Percentiles rank a stretch among this genome's conserved stretches.
Conservation (phyloP, 352 stramenopile genomes). For the Peronospora destructor region DNA sequence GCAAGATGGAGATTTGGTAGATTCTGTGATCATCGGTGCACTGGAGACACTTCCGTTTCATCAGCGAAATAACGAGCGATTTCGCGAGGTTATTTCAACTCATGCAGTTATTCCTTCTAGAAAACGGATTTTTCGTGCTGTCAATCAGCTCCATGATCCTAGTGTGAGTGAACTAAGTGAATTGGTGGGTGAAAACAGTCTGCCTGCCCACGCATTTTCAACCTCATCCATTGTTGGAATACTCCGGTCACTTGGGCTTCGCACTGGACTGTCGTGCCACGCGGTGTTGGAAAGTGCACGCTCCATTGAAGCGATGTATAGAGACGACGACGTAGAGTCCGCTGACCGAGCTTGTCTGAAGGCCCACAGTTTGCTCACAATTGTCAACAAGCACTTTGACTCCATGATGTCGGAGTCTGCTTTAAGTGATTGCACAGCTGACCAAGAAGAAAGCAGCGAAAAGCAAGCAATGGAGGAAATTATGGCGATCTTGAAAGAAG, state of each 20-base stretch:
- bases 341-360: slow-evolving; percentile 32
- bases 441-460: slow-evolving; percentile 9
- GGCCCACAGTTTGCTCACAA: slow-evolving; percentile 46
- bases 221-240: slow-evolving; percentile 41
- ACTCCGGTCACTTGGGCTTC: slow-evolving; percentile 48
- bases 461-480: slow-evolving; percentile 23
- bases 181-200: slow-evolving; percentile 57
- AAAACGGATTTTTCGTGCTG: slow-evolving; percentile 39
- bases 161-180: slow-evolving; percentile 55
- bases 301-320: slow-evolving; percentile 49
- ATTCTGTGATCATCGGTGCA: slow-evolving; percentile 42
- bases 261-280: slow-evolving; percentile 55
- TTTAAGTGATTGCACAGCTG: slow-evolving; percentile 7
- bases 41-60: slow-evolving; percentile 47
- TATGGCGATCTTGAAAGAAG: slow-evolving; percentile 26
- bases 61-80: slow-evolving; percentile 40
- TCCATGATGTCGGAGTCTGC: slow-evolving; percentile 30
- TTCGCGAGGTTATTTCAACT: slow-evolving; percentile 39
- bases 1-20: slow-evolving; percentile 31
- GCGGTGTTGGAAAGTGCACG: slow-evolving; percentile 63
- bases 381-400: slow-evolving; percentile 79
- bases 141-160: slow-evolving; percentile 65
- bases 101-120: slow-evolving; percentile 47
- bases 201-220: slow-evolving; percentile 49
- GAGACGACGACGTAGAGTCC: slow-evolving; percentile 12